Base-by-base conservation (phyloP, 2,329 filamentous ascomycete species). In the Microcyclospora tardicrescens region DNA sequence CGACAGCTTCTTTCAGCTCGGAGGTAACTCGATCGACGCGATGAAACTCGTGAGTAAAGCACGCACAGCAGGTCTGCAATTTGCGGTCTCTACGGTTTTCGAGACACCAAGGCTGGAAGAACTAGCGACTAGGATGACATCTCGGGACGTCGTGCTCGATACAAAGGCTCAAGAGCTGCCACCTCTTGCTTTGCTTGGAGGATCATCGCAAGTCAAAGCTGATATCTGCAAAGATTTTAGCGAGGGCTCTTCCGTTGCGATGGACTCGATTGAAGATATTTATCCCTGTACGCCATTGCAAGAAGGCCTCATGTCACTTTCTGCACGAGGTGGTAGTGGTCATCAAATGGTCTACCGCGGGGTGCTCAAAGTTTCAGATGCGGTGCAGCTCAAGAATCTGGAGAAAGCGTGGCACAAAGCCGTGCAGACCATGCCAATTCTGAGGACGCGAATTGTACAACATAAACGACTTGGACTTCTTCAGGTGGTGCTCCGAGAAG, bases 211-310 rank as follows among this genome's bases (percentile, higher is more conserved):
- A 30, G n/a, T n/a, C 28, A n/a, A 10, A 10, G 10, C 10, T 30
- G 10, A 10, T 10, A n/a, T 10, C 10, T 30, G 28, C 28, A n/a
- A 10, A 30, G 28, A 10, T 10, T 10, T 30, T 30, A 10, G 28
- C n/a, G n/a, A 30, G n/a, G 28, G 10, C 10, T n/a, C 10, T 30
- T 30, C 28, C 28, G n/a, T n/a, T 10, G 28, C 10, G 10, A 35
- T 61, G n/a, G n/a, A n/a, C n/a, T n/a, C n/a, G n/a, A n/a, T n/a
- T 14, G 55, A 63, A 13, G 60, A 62, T 16, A 57, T 75, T 4
- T 51, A 72, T 13, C 70, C 70, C 4, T 91, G 84, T 55, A 87
- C 79, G 3, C 71, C 78, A 11, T 66, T 91, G 10, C 87, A 95
- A 30, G 28, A 30, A 30, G 10, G 10, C 10, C n/a, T 30, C 10